Conservation (phyloP, 345 rosid species). For the Clausena lansium region DNA sequence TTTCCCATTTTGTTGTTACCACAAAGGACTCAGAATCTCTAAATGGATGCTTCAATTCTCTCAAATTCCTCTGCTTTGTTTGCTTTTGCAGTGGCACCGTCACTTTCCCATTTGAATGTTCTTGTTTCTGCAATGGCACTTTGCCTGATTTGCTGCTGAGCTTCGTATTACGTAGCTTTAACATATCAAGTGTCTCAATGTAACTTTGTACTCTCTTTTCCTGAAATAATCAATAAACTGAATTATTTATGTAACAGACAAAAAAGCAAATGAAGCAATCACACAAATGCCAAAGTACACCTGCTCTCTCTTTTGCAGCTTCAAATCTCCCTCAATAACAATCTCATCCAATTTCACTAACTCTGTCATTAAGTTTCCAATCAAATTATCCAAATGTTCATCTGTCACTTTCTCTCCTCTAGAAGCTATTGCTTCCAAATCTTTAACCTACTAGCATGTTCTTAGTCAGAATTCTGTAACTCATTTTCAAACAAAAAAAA, state of each 20-base stretch:
- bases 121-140: conserved; percentile 17
- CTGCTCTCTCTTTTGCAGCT: conserved; percentile 49
- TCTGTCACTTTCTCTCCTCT: conserved; percentile 39
- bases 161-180: conserved; percentile 29
- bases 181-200: conserved; percentile 45
- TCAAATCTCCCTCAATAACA: conserved; percentile 46
- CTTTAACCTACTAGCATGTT: conserved; percentile 31
- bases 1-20: conserved; percentile 59
- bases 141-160: conserved; percentile 19
- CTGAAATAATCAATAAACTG: conserved; percentile 19
- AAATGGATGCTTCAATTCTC: conserved; percentile 18
- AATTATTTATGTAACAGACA: background rate
- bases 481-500: background rate
- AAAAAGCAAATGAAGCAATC: background rate
- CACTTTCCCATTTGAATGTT: conserved; percentile 25
- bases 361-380: conserved; percentile 42
- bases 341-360: conserved; percentile 51
- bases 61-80: conserved; percentile 17
- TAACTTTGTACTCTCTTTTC: conserved; percentile 47
- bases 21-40: conserved; percentile 26
- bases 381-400: conserved; percentile 36
- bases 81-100: conserved; percentile 10
- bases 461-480: background rate
- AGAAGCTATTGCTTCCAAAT: conserved; percentile 31
- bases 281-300: conserved; percentile 33